These are phyloP conservation scores for Conringia planisiliqua DNA, from an alignment of 345 rosid species.

Conservation along the genomic window DNA sequence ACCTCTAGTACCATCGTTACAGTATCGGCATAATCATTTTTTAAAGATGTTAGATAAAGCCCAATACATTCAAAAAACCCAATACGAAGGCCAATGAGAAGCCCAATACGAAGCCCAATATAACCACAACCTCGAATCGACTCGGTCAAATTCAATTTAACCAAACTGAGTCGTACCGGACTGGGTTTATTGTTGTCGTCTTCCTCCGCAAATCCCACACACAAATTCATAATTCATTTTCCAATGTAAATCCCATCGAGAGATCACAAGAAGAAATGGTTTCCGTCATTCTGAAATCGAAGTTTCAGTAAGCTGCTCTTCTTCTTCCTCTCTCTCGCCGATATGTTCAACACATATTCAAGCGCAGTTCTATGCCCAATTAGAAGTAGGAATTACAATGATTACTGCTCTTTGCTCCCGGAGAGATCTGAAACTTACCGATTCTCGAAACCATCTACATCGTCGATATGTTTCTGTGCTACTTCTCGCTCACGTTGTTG, in stretches of 20 bases:
- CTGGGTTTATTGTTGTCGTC: conserved; percentile 9
- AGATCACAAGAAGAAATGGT: conserved; percentile 10
- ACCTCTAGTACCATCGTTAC: neutral
- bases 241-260: conserved; percentile 5
- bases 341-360: conserved; percentile 49
- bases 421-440: conserved; percentile 48
- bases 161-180: conserved; percentile 14
- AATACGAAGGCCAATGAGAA: neutral
- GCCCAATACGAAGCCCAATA: neutral
- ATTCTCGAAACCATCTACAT: conserved; percentile 1
- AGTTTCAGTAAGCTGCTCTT: neutral
- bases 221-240: neutral
- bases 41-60: neutral
- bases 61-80: neutral
- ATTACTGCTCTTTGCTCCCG: conserved; percentile 42
- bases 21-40: neutral
- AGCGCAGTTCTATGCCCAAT: conserved; percentile 48
- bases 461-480: conserved; percentile 30
- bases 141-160: conserved; percentile 2
- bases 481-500: conserved; percentile 40
- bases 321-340: neutral
- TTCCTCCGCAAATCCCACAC: conserved; percentile 3
- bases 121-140: neutral
- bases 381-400: conserved; percentile 47
- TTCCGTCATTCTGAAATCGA: neutral